phyloP scores from a whole-genome alignment of 225 moss, liverwort and hornwort species.

The Polytrichum commune region DNA sequence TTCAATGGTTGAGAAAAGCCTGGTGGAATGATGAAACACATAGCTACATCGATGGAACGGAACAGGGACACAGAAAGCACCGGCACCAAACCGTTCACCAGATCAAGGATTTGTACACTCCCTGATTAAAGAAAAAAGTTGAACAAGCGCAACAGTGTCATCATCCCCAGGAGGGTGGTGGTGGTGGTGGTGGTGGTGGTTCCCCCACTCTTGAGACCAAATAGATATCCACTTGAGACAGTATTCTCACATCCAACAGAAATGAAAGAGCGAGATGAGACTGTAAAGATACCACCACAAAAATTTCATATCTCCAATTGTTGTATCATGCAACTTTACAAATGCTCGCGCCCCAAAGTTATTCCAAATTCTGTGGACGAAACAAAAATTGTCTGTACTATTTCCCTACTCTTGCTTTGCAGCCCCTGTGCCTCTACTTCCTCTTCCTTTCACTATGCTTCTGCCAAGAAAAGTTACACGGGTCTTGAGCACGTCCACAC shows the following conservation, averaged over 20 bases:
- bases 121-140: no score
- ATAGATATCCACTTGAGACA: no score
- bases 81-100: no score
- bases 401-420: background rate
- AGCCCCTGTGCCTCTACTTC: slow-evolving; percentile 1
- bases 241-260: background rate
- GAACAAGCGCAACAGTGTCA: no score
- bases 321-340: slow-evolving; percentile 5
- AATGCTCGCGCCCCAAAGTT: background rate
- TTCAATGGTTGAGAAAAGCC: no score
- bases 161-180: no score
- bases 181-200: no score
- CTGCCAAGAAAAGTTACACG: background rate
- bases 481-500: background rate
- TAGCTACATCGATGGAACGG: no score
- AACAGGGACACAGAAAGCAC: no score
- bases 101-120: no score
- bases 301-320: background rate
- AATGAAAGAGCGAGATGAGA: background rate
- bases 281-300: background rate
- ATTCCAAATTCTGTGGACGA: slow-evolving; percentile 1
- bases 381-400: slow-evolving; percentile 4
- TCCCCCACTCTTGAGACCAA: no score
- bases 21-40: no score
- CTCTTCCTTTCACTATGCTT: background rate